Conservation (phyloP, 2,329 filamentous ascomycete genomes). For the Xylariaceae sp. region DNA sequence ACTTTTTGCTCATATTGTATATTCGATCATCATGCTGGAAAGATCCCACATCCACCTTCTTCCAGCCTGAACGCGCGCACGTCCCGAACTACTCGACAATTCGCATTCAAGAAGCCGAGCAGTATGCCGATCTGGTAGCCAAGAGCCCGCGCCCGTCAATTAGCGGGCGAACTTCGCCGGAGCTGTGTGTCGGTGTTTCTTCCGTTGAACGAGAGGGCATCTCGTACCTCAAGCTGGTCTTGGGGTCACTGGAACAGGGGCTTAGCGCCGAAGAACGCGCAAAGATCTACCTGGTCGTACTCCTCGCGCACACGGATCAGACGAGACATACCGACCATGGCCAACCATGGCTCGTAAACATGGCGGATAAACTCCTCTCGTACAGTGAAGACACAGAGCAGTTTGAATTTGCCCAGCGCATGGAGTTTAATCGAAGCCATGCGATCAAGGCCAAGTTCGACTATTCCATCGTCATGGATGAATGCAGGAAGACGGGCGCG, state of each 20-base stretch:
- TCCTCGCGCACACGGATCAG: slow-evolving; percentile 26
- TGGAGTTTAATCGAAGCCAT: slow-evolving; percentile 12
- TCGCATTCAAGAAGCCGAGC: slow-evolving; percentile 19
- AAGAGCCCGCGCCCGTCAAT: not conserved
- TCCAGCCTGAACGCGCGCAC: slow-evolving; percentile 20
- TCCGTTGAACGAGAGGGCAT: slow-evolving; percentile 23
- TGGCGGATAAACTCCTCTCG: slow-evolving; percentile 23
- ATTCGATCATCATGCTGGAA: slow-evolving; percentile 21
- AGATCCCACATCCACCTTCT: slow-evolving; percentile 25
- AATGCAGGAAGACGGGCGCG: slow-evolving; percentile 21
- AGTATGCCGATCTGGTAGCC: slow-evolving; percentile 12
- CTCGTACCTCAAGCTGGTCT: slow-evolving; percentile 22
- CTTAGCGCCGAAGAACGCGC: slow-evolving; percentile 16
- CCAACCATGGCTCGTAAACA: slow-evolving; percentile 22
- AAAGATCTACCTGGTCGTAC: slow-evolving; percentile 20
- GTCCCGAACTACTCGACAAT: slow-evolving; percentile 18
- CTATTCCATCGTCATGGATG: slow-evolving; percentile 25
- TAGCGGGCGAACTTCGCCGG: slow-evolving; percentile 1
- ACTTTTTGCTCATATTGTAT: slow-evolving; percentile 17
- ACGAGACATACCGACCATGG: slow-evolving; percentile 18
- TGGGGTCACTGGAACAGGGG: slow-evolving; percentile 24
- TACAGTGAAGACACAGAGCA: slow-evolving; percentile 19
- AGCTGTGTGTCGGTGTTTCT: slow-evolving; percentile 23
- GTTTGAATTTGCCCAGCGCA: not conserved
- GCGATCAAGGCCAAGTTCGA: slow-evolving; percentile 23